Evolutionary conservation across 345 rosid species (phyloP).

Genomic region (Murraya paniculata): DNA sequence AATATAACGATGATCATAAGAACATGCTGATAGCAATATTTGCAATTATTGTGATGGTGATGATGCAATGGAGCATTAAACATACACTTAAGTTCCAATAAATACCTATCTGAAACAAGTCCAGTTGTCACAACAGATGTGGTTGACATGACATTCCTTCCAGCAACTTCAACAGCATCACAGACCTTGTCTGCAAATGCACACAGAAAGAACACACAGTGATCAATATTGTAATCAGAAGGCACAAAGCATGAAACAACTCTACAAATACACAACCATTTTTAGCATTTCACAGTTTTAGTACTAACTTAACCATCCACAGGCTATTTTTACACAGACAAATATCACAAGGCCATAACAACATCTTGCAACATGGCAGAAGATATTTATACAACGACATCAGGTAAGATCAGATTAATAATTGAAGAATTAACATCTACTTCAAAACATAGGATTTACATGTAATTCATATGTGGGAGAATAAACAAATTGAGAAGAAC

Average conservation of each 20-base stretch:
- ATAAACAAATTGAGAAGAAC: not conserved
- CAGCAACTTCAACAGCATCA: conserved; percentile 93
- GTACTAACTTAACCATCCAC: too few species aligned
- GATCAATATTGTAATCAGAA: not conserved
- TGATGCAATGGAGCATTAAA: not conserved
- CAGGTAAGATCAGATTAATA: not conserved
- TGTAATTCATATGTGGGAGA: not conserved
- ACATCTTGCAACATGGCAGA: too few species aligned
- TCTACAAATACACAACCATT: not conserved
- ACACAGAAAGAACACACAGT: not conserved
- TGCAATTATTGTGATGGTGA: not conserved
- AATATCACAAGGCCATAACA: too few species aligned
- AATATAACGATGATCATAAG: not conserved
- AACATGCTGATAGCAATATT: not conserved
- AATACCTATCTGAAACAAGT: conserved; percentile 73
- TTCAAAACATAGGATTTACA: not conserved
- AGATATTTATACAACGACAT: too few species aligned
- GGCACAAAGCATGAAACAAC: not conserved
- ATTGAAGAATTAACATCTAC: not conserved
- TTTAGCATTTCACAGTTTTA: too few species aligned
- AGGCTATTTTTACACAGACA: too few species aligned
- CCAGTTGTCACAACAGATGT: conserved; percentile 79
- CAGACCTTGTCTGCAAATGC: conserved; percentile 58
- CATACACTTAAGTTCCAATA: not conserved
- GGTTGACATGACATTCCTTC: conserved; percentile 88